A percentile compares a stretch with the other conserved stretches of the same genome.
Conservation (phyloP, 2,329 filamentous ascomycete genomes). For the Pseudogymnoascus sp. region DNA sequence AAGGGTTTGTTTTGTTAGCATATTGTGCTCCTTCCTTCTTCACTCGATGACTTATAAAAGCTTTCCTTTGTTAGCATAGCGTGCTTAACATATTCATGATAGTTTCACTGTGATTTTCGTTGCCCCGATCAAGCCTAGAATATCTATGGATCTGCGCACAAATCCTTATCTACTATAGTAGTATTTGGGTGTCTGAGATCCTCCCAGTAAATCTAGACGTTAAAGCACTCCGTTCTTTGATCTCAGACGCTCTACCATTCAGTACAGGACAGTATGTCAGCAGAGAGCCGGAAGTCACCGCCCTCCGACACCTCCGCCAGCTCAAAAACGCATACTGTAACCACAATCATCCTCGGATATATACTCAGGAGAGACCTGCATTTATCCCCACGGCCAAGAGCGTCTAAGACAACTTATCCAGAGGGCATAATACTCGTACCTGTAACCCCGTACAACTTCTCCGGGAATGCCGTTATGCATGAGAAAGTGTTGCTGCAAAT, state of each 20-base stretch:
- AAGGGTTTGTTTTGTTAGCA: no score
- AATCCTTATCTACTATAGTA: no score
- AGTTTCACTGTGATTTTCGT: no score
- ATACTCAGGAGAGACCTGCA: background rate
- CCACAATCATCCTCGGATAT: background rate
- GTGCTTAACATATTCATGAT: background rate
- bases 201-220: no score
- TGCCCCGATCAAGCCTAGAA: no score
- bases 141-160: no score
- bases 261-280: no score
- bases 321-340: background rate
- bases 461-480: background rate
- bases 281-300: background rate
- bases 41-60: background rate
- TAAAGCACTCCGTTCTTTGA: background rate
- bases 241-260: background rate
- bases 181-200: no score
- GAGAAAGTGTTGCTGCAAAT: background rate
- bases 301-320: background rate
- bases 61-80: background rate
- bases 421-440: background rate
- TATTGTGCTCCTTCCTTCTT: no score
- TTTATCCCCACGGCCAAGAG: background rate
- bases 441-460: background rate
- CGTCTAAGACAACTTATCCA: background rate